phyloP scores from a whole-genome alignment of 1,284 basidiomycete genomes.

The Trichosporon sp. region DNA sequence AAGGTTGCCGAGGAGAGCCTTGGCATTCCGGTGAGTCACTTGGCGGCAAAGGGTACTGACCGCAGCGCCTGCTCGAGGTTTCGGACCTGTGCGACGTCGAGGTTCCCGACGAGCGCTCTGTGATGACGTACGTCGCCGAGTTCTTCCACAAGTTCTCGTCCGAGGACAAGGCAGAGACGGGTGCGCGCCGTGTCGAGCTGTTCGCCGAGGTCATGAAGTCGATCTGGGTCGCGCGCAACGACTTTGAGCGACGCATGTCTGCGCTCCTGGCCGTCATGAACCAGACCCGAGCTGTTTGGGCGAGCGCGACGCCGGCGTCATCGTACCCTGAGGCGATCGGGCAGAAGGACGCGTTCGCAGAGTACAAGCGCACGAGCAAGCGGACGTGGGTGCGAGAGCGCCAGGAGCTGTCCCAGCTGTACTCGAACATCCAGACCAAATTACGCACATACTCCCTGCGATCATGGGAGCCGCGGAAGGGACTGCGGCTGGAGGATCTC shows the following conservation, averaged over 20 bases:
- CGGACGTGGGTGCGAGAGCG: constrained; percentile 85
- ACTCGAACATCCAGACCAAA: constrained; percentile 94
- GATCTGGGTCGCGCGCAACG: constrained; percentile 63
- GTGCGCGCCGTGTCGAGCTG: constrained; percentile 88
- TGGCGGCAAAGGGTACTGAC: neutral
- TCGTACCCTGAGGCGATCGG: constrained; percentile 81
- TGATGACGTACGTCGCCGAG: constrained; percentile 72
- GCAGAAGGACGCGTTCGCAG: constrained; percentile 71
- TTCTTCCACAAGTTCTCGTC: constrained; percentile 98
- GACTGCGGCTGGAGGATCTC: constrained; percentile 72
- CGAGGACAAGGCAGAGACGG: constrained; percentile 95
- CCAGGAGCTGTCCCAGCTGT: constrained; percentile 82
- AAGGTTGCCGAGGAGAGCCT: constrained; percentile 81
- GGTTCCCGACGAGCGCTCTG: constrained; percentile 87
- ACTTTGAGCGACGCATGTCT: constrained; percentile 84
- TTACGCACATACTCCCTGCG: constrained; percentile 84
- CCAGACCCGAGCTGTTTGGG: constrained; percentile 69
- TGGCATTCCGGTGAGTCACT: constrained; percentile 74
- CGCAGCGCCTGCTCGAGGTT: constrained; percentile 89
- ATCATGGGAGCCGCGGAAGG: constrained; percentile 77
- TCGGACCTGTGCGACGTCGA: constrained; percentile 89
- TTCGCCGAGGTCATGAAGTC: constrained; percentile 91
- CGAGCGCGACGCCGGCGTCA: constrained; percentile 65
- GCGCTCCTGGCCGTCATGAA: constrained; percentile 66
- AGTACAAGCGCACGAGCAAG: constrained; percentile 84